Conservation (phyloP, 345 rosid species). For the Tarenaya hassleriana region DNA sequence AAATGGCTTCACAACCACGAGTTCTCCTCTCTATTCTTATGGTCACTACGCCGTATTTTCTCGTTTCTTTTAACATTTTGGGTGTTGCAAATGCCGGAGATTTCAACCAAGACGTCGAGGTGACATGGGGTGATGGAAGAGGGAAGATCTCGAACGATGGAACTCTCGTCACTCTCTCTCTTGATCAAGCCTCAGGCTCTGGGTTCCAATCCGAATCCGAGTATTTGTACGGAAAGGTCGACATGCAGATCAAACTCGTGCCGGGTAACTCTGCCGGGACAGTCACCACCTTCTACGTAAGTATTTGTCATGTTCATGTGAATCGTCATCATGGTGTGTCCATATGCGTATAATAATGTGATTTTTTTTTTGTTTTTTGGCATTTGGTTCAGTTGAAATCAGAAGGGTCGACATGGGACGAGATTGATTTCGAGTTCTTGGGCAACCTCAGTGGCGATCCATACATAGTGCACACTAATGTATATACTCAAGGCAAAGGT, state of each 20-base stretch:
- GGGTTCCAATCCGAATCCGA: conserved; percentile 57
- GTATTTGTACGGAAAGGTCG: conserved; percentile 51
- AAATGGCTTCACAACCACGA: no score
- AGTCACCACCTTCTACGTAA: conserved; percentile 58
- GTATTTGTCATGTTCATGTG: background rate
- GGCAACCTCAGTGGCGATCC: conserved; percentile 63
- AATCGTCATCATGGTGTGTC: no score
- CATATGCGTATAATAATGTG: no score
- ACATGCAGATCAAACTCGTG: conserved; percentile 67
- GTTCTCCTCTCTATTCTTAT: no score
- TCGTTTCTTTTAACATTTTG: no score
- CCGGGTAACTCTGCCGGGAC: conserved; percentile 74
- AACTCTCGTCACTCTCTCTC: conserved; percentile 39
- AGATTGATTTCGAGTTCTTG: conserved; percentile 68
- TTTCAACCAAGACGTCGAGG: conserved; percentile 48
- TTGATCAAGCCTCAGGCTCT: conserved; percentile 58
- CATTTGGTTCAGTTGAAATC: conserved; percentile 38
- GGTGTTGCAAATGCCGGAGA: no score
- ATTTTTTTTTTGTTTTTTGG: background rate
- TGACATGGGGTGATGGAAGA: conserved; percentile 50
- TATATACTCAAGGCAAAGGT: conserved; percentile 58
- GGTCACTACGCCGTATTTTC: no score
- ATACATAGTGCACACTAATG: conserved; percentile 60
- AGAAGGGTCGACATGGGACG: conserved; percentile 48
- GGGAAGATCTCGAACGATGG: conserved; percentile 52